phyloP scores from a whole-genome alignment of 768 basidiomycete species.

The Trametes coccinea region DNA sequence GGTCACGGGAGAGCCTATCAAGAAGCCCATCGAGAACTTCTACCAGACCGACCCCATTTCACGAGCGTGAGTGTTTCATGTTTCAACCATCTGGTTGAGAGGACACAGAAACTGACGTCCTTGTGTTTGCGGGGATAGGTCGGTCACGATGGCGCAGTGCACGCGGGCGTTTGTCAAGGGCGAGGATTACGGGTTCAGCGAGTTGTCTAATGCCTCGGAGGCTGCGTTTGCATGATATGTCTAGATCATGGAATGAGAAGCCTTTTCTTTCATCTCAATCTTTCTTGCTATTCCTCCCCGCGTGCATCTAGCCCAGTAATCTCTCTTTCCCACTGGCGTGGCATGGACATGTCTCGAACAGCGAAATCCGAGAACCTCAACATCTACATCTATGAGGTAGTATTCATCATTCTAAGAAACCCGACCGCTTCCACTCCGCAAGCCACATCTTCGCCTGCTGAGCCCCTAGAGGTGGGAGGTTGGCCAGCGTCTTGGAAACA shows the following conservation, averaged over 20 bases:
- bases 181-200: conserved; percentile 59
- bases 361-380: too few species aligned
- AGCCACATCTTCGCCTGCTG: neutral
- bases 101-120: neutral
- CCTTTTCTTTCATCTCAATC: neutral
- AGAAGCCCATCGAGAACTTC: conserved; percentile 87
- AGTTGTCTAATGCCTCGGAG: conserved; percentile 45
- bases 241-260: conserved; percentile 20
- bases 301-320: too few species aligned
- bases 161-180: conserved; percentile 82
- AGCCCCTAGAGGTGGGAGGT: neutral
- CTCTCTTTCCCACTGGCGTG: too few species aligned
- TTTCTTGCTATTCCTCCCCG: neutral
- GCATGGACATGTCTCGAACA: too few species aligned
- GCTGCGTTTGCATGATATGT: conserved; percentile 44
- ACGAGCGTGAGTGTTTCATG: conserved; percentile 66
- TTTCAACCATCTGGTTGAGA: neutral
- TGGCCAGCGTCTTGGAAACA: neutral
- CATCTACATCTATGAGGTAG: too few species aligned
- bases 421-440: neutral
- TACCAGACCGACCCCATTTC: conserved; percentile 97
- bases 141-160: conserved; percentile 96
- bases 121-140: conserved; percentile 43
- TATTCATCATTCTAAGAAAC: neutral
- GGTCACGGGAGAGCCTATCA: conserved; percentile 60